Conservation (phyloP, 352 stramenopile species). For the Globisporangium emineosum region DNA sequence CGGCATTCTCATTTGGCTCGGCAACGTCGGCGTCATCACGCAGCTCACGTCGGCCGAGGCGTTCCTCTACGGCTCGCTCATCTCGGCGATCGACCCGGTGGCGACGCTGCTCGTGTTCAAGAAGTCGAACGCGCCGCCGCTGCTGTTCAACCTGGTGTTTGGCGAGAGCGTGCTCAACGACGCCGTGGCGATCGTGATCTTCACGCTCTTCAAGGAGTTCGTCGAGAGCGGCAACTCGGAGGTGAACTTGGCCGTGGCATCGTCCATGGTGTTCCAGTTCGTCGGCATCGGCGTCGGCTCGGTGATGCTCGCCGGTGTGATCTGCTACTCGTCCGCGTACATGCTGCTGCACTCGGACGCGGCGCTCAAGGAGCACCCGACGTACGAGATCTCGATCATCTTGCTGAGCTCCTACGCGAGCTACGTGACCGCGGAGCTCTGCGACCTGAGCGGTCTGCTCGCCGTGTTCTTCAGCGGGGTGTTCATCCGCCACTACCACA, state of each 20-base stretch:
- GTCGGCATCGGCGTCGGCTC: constrained; percentile 44
- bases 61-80: constrained; percentile 74
- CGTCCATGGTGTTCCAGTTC: constrained; percentile 33
- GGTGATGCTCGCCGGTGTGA: constrained; percentile 35
- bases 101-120: constrained; percentile 80
- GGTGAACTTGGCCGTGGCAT: constrained; percentile 19
- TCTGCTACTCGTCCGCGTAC: constrained; percentile 54
- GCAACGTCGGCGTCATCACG: constrained; percentile 32
- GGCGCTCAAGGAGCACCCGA: constrained; percentile 14
- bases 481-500: constrained; percentile 51
- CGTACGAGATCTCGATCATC: constrained; percentile 71
- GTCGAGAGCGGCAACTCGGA: constrained; percentile 44
- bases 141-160: constrained; percentile 88
- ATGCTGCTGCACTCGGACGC: constrained; percentile 12
- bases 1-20: constrained; percentile 39
- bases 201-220: constrained; percentile 44
- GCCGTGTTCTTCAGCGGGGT: constrained; percentile 81
- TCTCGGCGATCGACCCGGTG: constrained; percentile 84
- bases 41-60: constrained; percentile 54
- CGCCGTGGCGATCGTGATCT: constrained; percentile 71
- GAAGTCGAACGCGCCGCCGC: constrained; percentile 36
- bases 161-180: constrained; percentile 83
- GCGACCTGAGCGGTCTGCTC: constrained; percentile 67
- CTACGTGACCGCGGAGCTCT: constrained; percentile 36
- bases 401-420: constrained; percentile 39